phyloP scores from a whole-genome alignment of 2,329 filamentous ascomycete species.

The Lasiodiplodia citricola region DNA sequence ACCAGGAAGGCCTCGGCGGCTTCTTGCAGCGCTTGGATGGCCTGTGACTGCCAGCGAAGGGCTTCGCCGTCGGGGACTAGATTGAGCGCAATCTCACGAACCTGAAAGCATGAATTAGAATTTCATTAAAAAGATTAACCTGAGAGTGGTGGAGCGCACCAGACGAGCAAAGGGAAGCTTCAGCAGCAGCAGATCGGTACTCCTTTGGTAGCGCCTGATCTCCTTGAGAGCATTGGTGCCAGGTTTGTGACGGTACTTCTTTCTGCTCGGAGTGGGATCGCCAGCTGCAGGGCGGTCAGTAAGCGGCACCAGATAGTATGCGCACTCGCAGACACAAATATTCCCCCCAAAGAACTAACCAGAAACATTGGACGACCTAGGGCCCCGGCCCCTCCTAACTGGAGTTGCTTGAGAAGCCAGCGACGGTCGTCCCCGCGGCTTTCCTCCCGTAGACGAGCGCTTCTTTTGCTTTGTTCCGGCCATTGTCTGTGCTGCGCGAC shows the following conservation, averaged over 20 bases:
- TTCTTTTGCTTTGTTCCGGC: constrained; percentile 2
- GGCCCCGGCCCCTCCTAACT: not conserved
- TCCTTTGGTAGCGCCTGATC: constrained; percentile 98
- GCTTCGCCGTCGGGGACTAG: constrained; percentile 77
- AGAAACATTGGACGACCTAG: constrained; percentile 4
- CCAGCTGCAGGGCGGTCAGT: constrained; percentile 32
- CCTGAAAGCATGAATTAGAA: constrained; percentile 33
- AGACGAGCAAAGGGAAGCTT: constrained; percentile 98
- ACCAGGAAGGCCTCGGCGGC: constrained; percentile 98
- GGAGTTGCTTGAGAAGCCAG: not conserved
- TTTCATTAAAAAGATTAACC: not conserved
- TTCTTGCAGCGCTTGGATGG: constrained; percentile 96
- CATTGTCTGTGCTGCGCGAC: not conserved
- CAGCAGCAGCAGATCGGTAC: constrained; percentile 92
- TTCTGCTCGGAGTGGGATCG: constrained; percentile 36
- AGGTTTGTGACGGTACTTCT: constrained; percentile 52
- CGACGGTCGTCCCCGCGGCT: not conserved
- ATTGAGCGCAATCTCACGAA: constrained; percentile 86
- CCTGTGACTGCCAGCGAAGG: constrained; percentile 96
- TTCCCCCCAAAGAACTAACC: not conserved
- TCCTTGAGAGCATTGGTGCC: constrained; percentile 96
- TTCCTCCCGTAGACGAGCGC: constrained; percentile 1
- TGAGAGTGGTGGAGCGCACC: constrained; percentile 49
- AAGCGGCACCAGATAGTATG: not conserved
- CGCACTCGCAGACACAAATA: not conserved